phyloP scores from a whole-genome alignment of 2,329 filamentous ascomycete genomes.

The Arthrobotrys sphaeroides region DNA sequence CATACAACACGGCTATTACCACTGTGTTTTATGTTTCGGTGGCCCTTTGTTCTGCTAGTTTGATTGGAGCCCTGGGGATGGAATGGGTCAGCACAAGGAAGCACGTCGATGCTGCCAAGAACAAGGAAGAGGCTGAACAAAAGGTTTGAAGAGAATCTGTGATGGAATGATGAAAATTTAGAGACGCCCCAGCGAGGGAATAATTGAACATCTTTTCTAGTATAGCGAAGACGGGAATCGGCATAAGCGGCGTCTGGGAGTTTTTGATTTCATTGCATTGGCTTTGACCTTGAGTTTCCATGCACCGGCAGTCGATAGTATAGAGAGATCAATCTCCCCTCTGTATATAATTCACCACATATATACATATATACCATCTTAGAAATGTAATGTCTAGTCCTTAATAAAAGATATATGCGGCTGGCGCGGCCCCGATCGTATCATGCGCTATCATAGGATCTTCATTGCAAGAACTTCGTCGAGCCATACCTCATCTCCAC shows the following conservation, averaged over 20 bases:
- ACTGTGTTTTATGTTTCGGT: conserved; percentile 71
- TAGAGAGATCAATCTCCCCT: background rate
- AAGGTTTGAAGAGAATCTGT: conserved; percentile 1
- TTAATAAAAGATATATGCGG: background rate
- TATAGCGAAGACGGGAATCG: background rate
- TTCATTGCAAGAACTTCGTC: background rate
- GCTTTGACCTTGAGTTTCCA: background rate
- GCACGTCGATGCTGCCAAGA: conserved; percentile 43
- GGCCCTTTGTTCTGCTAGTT: conserved; percentile 66
- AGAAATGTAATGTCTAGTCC: conserved; percentile 45
- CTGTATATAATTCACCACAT: conserved; percentile 28
- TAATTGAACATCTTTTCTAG: background rate
- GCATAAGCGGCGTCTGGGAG: conserved; percentile 8
- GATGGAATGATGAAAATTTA: background rate
- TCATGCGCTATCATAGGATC: background rate
- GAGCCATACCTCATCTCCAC: background rate
- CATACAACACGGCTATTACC: conserved; percentile 72
- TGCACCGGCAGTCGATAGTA: background rate
- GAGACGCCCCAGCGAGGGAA: background rate
- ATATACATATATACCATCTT: background rate
- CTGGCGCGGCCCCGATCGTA: too few species aligned
- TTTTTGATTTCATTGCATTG: background rate
- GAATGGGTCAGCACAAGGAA: conserved; percentile 76
- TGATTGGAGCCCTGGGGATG: conserved; percentile 68
- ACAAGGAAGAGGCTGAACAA: conserved; percentile 17